phyloP scores from a whole-genome alignment of 306 rosid species.

The Phaseolus lunatus region DNA sequence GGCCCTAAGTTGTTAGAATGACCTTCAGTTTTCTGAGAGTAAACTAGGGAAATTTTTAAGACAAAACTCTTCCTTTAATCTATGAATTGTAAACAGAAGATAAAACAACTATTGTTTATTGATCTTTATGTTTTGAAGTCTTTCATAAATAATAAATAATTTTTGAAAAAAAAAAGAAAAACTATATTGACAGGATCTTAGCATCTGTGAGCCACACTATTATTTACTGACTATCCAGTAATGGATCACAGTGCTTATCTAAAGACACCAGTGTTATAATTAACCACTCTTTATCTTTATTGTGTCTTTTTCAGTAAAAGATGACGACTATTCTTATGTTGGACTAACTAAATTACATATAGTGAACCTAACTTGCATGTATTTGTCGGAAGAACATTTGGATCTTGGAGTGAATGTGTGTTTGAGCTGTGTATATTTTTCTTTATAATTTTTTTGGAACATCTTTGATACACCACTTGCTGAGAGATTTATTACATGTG shows the following conservation, averaged over 20 bases:
- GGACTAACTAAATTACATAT: constrained; percentile 23
- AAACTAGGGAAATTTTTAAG: constrained; percentile 12
- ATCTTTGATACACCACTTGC: neutral
- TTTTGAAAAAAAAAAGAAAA: neutral
- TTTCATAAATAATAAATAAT: neutral
- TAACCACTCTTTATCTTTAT: neutral
- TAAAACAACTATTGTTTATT: neutral
- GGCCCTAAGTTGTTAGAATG: neutral
- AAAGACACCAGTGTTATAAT: constrained; percentile 8
- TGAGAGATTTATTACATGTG: constrained; percentile 23
- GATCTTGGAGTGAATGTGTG: neutral
- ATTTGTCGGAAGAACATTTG: constrained; percentile 22
- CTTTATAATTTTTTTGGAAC: neutral
- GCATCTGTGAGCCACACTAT: neutral
- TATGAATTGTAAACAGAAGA: neutral
- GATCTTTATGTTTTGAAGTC: neutral
- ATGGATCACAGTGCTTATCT: neutral
- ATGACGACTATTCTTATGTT: constrained; percentile 15
- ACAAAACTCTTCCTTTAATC: constrained; percentile 11
- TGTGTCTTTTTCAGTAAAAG: neutral
- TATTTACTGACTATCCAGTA: neutral
- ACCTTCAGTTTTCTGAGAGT: constrained; percentile 19
- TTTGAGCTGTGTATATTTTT: constrained; percentile 16
- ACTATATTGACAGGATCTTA: neutral
- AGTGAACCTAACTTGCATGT: constrained; percentile 10